Evolutionary conservation across 2,329 filamentous ascomycete species (phyloP).

Genomic region (Rosellinia necatrix): DNA sequence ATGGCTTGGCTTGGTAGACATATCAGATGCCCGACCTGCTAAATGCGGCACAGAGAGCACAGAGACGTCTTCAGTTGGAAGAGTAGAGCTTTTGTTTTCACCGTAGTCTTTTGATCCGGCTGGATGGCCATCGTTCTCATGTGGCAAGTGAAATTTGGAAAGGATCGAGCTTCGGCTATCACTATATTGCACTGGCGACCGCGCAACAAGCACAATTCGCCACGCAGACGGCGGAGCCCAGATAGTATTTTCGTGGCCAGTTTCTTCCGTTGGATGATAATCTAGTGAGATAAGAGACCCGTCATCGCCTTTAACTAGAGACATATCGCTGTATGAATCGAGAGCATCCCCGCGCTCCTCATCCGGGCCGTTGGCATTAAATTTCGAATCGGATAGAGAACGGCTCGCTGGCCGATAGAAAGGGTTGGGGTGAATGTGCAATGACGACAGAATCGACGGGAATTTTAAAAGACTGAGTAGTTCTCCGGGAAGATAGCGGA

Average conservation of each 20-base stretch:
- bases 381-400: constrained; percentile 7
- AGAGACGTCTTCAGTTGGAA: constrained; percentile 35
- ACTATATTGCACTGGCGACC: constrained; percentile 41
- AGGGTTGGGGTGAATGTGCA: constrained; percentile 67
- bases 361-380: background rate
- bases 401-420: constrained; percentile 52
- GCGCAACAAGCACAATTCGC: constrained; percentile 30
- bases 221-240: constrained; percentile 16
- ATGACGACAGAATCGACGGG: constrained; percentile 50
- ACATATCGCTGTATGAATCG: background rate
- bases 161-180: constrained; percentile 38
- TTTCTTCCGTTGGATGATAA: constrained; percentile 1
- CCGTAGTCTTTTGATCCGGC: background rate
- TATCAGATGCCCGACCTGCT: constrained; percentile 6
- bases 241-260: background rate
- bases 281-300: background rate
- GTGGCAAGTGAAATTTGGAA: constrained; percentile 38
- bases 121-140: background rate
- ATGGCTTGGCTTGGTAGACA: constrained; percentile 33
- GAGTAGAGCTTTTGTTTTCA: background rate
- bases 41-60: constrained; percentile 23
- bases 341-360: background rate
- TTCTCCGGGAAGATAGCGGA: constrained; percentile 66
- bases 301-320: background rate
- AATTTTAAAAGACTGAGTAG: constrained; percentile 60